Conservation (phyloP, 2,329 filamentous ascomycete genomes). For the Chaetomiaceae sp. region DNA sequence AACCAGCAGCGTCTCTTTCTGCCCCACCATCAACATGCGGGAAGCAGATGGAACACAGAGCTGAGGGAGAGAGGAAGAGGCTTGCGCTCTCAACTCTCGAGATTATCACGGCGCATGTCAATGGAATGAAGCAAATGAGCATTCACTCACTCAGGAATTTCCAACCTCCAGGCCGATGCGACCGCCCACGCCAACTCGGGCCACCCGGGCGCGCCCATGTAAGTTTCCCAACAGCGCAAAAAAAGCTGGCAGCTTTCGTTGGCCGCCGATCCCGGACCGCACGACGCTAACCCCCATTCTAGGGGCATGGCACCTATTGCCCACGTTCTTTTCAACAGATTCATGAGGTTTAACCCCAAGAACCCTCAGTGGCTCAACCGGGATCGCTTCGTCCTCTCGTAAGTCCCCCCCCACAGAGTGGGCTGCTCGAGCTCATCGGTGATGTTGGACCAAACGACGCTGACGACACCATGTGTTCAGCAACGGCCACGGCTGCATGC, state of each 20-base stretch:
- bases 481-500: constrained; percentile 99
- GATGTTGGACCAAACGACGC: too few relatives aligned
- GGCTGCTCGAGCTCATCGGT: too few relatives aligned
- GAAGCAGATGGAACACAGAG: neutral
- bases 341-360: constrained; percentile 99
- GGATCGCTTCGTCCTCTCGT: constrained; percentile 98
- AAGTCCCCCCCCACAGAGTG: constrained; percentile 45
- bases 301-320: constrained; percentile 86
- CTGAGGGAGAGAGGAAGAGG: neutral
- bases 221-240: constrained; percentile 28
- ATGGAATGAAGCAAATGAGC: constrained; percentile 4
- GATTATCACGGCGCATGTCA: neutral
- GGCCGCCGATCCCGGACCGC: constrained; percentile 15
- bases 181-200: constrained; percentile 94
- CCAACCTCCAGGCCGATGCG: constrained; percentile 78
- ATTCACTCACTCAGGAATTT: constrained; percentile 23
- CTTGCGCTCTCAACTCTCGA: neutral
- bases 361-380: constrained; percentile 96
- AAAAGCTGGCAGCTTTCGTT: neutral
- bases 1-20: constrained; percentile 10
- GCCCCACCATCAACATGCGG: constrained; percentile 17
- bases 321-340: constrained; percentile 97
- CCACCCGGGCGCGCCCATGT: constrained; percentile 98
- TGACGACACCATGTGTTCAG: constrained; percentile 47
- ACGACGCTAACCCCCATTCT: constrained; percentile 31